Evolutionary conservation across 495 filamentous ascomycete genomes (phyloP).

Genomic region (Penicillium canariense): DNA sequence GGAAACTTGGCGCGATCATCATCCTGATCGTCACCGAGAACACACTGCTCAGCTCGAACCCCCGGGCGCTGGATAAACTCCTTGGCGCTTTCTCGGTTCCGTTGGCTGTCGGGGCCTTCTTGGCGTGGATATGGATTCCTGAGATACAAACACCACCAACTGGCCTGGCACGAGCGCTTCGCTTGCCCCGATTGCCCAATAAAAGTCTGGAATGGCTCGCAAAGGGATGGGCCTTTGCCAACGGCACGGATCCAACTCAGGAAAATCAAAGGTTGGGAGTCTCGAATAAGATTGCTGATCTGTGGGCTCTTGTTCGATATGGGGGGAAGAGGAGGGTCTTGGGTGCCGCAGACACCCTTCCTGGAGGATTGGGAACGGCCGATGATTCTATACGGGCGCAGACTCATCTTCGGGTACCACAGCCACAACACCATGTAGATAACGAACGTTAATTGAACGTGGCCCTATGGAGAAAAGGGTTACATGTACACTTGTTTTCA

Average conservation of each 20-base stretch:
- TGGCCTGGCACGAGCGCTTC: not conserved
- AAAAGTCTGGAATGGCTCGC: not conserved
- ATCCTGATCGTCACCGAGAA: slow-evolving; percentile 5
- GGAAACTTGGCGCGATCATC: slow-evolving; percentile 1
- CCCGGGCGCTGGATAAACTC: not conserved
- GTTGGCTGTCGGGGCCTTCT: not conserved
- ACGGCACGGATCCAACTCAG: not conserved
- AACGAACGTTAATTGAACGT: not conserved
- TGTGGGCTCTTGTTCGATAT: not conserved
- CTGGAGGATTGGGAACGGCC: not conserved
- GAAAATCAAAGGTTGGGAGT: slow-evolving; percentile 1
- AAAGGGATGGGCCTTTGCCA: not conserved
- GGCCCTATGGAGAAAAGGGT: not conserved
- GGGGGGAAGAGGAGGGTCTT: not conserved
- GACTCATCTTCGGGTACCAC: no score
- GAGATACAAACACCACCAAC: not conserved
- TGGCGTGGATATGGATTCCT: slow-evolving; percentile 4
- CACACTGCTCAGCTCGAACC: not conserved
- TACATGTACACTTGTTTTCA: not conserved
- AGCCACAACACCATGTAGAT: not conserved
- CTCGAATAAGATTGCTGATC: not conserved
- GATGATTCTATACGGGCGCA: not conserved
- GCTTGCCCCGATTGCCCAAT: not conserved
- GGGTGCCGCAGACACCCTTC: not conserved
- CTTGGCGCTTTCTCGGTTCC: slow-evolving; percentile 1